phyloP scores from a whole-genome alignment of 1,284 basidiomycete genomes.

The Dichomitus squalens region DNA sequence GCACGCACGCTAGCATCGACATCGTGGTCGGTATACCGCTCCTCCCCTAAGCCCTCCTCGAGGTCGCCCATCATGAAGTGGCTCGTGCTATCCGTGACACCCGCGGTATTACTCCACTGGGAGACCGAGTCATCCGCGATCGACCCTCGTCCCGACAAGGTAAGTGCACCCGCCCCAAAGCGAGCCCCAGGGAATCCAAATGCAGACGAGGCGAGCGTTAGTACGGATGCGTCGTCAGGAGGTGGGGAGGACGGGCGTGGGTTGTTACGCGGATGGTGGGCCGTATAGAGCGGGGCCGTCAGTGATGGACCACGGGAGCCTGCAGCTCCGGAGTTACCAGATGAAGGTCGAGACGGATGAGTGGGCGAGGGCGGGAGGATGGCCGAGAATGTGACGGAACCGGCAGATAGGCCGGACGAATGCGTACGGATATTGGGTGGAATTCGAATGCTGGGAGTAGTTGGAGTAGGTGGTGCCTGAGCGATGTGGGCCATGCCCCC shows the following conservation, averaged over 20 bases:
- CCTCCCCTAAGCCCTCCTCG: slow-evolving; percentile 31
- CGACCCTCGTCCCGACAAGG: slow-evolving; percentile 33
- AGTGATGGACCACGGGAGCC: slow-evolving; percentile 34
- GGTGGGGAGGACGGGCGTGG: slow-evolving; percentile 90
- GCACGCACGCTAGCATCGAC: slow-evolving; percentile 80
- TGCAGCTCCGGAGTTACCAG: slow-evolving; percentile 32
- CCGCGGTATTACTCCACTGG: slow-evolving; percentile 52
- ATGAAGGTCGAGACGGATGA: slow-evolving; percentile 49
- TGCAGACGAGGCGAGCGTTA: slow-evolving; percentile 92
- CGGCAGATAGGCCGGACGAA: slow-evolving; percentile 55
- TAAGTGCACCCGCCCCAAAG: slow-evolving; percentile 31
- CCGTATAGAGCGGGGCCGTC: slow-evolving; percentile 86
- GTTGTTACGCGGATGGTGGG: slow-evolving; percentile 93
- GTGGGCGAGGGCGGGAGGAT: slow-evolving; percentile 52
- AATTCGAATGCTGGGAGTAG: slow-evolving; percentile 50
- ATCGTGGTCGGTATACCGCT: slow-evolving; percentile 58
- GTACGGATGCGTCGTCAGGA: slow-evolving; percentile 86
- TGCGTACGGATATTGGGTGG: slow-evolving; percentile 59
- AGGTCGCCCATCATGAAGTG: slow-evolving; percentile 64
- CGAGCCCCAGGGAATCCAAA: slow-evolving; percentile 69
- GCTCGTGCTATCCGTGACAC: slow-evolving; percentile 63
- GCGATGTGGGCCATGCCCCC: slow-evolving; percentile 90
- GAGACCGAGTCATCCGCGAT: slow-evolving; percentile 67
- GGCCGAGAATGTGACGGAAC: slow-evolving; percentile 71
- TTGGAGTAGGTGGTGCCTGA: slow-evolving; percentile 70